phyloP scores from a whole-genome alignment of 2,329 filamentous ascomycete species.

The Penicillium polonicum region DNA sequence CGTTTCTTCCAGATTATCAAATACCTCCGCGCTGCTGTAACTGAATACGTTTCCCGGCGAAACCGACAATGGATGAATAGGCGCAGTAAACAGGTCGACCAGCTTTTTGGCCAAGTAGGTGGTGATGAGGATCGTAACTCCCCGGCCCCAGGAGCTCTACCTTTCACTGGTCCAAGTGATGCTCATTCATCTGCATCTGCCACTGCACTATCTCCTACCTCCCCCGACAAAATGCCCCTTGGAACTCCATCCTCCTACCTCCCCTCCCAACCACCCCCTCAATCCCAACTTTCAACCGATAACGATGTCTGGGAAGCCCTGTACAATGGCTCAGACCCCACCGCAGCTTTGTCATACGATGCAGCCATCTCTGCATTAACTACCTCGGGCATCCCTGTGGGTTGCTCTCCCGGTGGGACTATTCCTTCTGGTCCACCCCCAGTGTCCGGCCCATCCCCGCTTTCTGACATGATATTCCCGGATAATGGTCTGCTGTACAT shows the following conservation, averaged over 20 bases:
- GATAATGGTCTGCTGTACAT: conserved; percentile 37
- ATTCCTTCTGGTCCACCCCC: conserved; percentile 21
- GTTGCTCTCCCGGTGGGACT: conserved; percentile 33
- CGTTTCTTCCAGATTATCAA: conserved; percentile 40
- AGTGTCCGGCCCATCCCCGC: conserved; percentile 28
- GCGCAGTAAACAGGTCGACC: conserved; percentile 42
- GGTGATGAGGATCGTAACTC: conserved; percentile 14
- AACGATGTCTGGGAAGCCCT: conserved; percentile 34
- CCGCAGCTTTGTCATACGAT: conserved; percentile 28
- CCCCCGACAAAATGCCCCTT: conserved; percentile 20
- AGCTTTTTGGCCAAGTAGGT: conserved; percentile 43
- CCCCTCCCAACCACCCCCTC: conserved; percentile 13
- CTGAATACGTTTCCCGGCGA: conserved; percentile 38
- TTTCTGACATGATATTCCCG: conserved; percentile 34
- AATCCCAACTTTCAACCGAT: conserved; percentile 5
- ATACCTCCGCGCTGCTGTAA: conserved; percentile 41
- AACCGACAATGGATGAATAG: conserved; percentile 42
- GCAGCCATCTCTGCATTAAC: conserved; percentile 35
- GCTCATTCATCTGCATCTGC: conserved; percentile 5
- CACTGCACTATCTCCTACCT: conserved; percentile 24
- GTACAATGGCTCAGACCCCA: conserved; percentile 21
- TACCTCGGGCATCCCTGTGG: conserved; percentile 35
- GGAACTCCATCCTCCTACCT: conserved; percentile 16
- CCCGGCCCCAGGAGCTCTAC: conserved; percentile 3
- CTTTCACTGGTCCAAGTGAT: conserved; percentile 8